Evolutionary conservation across 306 rosid species (phyloP).

Genomic region (Trichosanthes truncata): DNA sequence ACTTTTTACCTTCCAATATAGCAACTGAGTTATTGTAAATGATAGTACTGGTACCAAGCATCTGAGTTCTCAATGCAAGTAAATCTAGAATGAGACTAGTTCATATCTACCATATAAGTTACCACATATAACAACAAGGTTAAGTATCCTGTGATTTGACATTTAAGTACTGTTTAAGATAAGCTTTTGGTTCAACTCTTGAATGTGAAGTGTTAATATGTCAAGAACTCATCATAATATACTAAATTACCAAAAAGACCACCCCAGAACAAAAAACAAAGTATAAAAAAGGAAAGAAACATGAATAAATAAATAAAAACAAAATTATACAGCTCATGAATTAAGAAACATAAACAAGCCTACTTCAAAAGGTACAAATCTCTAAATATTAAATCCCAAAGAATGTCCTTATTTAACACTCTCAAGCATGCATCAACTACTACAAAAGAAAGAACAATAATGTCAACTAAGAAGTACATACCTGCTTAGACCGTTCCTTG

Average conservation of each 20-base stretch:
- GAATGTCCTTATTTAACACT: background rate
- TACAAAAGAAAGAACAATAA: background rate
- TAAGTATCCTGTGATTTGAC: background rate
- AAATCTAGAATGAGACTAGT: background rate
- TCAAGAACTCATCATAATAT: background rate
- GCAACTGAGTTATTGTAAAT: background rate
- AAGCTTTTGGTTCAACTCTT: background rate
- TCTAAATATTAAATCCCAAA: slow-evolving; percentile 5
- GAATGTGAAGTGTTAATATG: background rate
- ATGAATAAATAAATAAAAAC: background rate
- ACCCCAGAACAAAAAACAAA: background rate
- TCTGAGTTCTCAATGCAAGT: background rate
- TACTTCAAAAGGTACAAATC: background rate
- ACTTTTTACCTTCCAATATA: background rate
- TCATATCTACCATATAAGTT: background rate
- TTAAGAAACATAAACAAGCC: background rate
- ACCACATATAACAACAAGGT: background rate
- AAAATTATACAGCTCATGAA: background rate
- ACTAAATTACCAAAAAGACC: background rate
- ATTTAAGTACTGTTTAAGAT: background rate
- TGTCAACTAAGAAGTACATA: slow-evolving; percentile 13
- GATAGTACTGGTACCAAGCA: background rate
- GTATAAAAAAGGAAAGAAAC: background rate
- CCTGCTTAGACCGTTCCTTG: slow-evolving; percentile 51
- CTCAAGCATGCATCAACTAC: background rate